Evolutionary conservation across 2,329 filamentous ascomycete species (phyloP).

Genomic region (Paraconiothyrium sp.): DNA sequence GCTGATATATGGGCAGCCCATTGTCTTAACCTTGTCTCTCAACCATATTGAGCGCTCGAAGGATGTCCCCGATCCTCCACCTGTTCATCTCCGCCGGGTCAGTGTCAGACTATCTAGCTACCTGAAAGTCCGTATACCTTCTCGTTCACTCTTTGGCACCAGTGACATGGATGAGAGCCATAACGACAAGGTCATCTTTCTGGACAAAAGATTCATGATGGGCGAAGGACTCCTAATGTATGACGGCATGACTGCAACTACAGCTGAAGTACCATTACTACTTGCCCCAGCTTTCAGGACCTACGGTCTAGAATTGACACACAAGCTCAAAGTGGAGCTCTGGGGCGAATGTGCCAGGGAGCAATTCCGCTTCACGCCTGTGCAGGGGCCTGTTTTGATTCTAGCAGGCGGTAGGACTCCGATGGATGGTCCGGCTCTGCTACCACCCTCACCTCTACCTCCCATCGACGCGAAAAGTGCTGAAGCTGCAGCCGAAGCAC

Average conservation of each 20-base stretch:
- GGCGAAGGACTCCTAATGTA: conserved; percentile 26
- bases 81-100: conserved; percentile 34
- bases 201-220: conserved; percentile 30
- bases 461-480: neutral
- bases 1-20: conserved; percentile 25
- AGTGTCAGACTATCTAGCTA: conserved; percentile 31
- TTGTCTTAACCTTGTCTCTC: conserved; percentile 31
- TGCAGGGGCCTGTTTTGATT: conserved; percentile 10
- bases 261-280: conserved; percentile 17
- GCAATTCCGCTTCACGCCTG: conserved; percentile 28
- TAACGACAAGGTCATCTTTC: conserved; percentile 22
- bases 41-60: conserved; percentile 37
- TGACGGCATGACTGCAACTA: conserved; percentile 27
- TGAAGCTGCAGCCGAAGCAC: neutral
- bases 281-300: conserved; percentile 36
- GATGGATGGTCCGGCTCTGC: neutral
- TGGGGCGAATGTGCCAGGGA: conserved; percentile 40
- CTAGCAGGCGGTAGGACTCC: neutral
- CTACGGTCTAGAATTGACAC: conserved; percentile 36
- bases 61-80: conserved; percentile 33
- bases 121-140: conserved; percentile 28
- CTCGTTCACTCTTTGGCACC: neutral
- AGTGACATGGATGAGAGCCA: conserved; percentile 15
- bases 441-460: neutral
- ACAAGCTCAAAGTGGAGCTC: conserved; percentile 35